Evolutionary conservation across 225 moss, liverwort and hornwort species (phyloP).

Genomic region (Neckera pumila): DNA sequence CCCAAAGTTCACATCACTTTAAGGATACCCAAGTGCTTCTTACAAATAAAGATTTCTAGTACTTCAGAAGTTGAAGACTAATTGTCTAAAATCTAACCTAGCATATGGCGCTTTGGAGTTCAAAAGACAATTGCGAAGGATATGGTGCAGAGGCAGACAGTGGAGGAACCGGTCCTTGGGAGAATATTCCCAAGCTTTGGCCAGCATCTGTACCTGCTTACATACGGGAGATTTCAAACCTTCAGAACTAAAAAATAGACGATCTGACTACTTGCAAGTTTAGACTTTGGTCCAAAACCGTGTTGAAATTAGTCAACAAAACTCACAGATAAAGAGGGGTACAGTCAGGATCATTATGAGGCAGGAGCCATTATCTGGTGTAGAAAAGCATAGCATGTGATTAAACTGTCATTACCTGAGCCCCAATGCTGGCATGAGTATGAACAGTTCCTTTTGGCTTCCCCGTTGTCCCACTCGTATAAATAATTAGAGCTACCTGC

Average conservation of each 20-base stretch:
- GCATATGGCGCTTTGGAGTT: background rate
- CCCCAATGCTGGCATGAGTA: conserved; percentile 67
- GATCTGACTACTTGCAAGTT: background rate
- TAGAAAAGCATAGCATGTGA: background rate
- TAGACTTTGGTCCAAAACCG: background rate
- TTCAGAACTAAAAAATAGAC: background rate
- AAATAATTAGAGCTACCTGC: conserved; percentile 73
- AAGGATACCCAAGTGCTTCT: background rate
- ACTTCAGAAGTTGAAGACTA: background rate
- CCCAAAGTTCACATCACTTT: background rate
- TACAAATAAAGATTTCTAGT: background rate
- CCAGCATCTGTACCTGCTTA: conserved; percentile 69
- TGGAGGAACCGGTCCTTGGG: conserved; percentile 73
- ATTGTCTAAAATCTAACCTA: background rate
- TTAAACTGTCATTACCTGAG: conserved; percentile 43
- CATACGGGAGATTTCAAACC: background rate
- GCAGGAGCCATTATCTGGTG: background rate
- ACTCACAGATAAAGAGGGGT: background rate
- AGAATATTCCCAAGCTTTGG: conserved; percentile 71
- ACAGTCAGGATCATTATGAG: background rate
- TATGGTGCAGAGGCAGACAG: conserved; percentile 91
- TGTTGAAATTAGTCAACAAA: background rate
- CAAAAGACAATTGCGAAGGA: conserved; percentile 16
- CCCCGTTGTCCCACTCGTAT: conserved; percentile 94
- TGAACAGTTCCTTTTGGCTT: conserved; percentile 91